These are phyloP conservation scores for Hypoxylon fragiforme DNA, from an alignment of 495 filamentous ascomycete species.

Conservation along the genomic window DNA sequence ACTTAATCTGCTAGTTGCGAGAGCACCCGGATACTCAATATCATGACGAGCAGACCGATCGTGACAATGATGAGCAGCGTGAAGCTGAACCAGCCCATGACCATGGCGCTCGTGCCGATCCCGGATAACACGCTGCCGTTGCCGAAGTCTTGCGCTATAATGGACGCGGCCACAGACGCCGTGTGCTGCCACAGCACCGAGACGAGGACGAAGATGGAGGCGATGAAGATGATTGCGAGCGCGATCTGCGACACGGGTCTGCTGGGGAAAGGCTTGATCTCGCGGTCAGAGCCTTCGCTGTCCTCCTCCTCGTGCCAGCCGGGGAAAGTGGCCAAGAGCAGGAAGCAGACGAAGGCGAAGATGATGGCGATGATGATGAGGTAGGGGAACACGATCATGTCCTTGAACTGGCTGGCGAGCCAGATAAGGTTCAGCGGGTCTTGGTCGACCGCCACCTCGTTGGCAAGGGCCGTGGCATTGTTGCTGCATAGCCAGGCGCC, in stretches of 20 bases:
- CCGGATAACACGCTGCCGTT: conserved; percentile 89
- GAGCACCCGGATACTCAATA: conserved; percentile 79
- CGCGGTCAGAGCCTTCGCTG: conserved; percentile 63
- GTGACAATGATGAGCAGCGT: conserved; percentile 89
- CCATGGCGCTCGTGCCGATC: conserved; percentile 90
- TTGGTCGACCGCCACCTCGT: conserved; percentile 68
- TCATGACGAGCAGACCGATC: conserved; percentile 94
- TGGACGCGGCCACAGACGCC: conserved; percentile 88
- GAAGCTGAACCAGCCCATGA: conserved; percentile 96
- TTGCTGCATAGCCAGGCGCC: conserved; percentile 74
- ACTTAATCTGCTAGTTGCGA: conserved; percentile 49
- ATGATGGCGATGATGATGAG: conserved; percentile 81
- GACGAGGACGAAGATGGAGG: conserved; percentile 77
- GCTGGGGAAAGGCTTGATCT: conserved; percentile 79
- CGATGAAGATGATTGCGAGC: conserved; percentile 76
- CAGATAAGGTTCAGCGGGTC: conserved; percentile 82
- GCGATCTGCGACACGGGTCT: conserved; percentile 74
- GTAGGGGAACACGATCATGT: conserved; percentile 81
- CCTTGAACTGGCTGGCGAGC: conserved; percentile 77
- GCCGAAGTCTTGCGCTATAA: conserved; percentile 91
- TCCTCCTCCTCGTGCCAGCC: conserved; percentile 79
- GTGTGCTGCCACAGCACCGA: conserved; percentile 83
- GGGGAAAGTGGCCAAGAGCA: conserved; percentile 78
- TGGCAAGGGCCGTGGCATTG: conserved; percentile 74
- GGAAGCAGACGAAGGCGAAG: conserved; percentile 74